Evolutionary conservation across 192 early-diverging fungal species (phyloP).

Genomic region (Cladochytrium replicatum): DNA sequence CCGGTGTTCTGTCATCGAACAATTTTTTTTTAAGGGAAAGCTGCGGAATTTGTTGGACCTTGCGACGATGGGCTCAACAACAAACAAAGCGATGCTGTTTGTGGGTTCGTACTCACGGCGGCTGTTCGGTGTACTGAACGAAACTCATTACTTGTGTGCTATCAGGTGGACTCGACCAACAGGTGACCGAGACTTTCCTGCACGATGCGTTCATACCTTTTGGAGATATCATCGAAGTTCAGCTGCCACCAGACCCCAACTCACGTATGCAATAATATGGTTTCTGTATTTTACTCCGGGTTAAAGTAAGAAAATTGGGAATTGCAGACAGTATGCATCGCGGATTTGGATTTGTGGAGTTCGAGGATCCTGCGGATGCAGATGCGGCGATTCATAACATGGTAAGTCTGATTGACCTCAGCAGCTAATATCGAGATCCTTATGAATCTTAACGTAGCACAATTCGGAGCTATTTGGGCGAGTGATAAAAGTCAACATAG

Average conservation of each 20-base stretch:
- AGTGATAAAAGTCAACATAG: constrained; percentile 79
- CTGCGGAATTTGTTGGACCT: too few species aligned
- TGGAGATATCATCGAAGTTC: constrained; percentile 84
- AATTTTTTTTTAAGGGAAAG: too few species aligned
- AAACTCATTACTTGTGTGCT: too few species aligned
- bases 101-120: too few species aligned
- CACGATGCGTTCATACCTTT: constrained; percentile 91
- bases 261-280: constrained; percentile 40
- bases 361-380: constrained; percentile 74
- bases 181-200: constrained; percentile 68
- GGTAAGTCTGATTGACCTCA: constrained; percentile 32
- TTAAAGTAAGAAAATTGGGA: constrained; percentile 3
- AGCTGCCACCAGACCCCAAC: constrained; percentile 71
- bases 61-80: too few species aligned
- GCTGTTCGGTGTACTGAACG: too few species aligned
- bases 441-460: constrained; percentile 13
- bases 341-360: constrained; percentile 95
- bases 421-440: background rate
- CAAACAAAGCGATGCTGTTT: too few species aligned
- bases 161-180: constrained; percentile 74
- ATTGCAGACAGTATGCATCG: constrained; percentile 50
- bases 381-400: constrained; percentile 90
- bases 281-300: constrained; percentile 3
- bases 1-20: too few species aligned
- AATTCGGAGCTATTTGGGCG: constrained; percentile 78